Base-by-base conservation (phyloP, 2,329 filamentous ascomycete genomes). In the Pleomassaria siparia region DNA sequence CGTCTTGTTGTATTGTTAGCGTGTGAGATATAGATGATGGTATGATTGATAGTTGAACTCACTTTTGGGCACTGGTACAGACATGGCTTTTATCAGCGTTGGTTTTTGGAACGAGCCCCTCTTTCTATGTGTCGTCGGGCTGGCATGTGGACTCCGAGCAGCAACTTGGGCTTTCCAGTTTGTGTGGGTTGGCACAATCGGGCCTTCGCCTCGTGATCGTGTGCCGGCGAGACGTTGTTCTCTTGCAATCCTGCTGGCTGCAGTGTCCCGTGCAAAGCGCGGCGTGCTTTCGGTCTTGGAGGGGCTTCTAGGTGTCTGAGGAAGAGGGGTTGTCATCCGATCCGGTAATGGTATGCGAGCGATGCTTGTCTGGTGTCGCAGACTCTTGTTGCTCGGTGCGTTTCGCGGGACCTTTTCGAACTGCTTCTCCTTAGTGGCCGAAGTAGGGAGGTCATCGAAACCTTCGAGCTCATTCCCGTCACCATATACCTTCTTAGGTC, bases 371-470 rank as follows among this genome's bases (percentile, higher is more conserved):
- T 76, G 78, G 50, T 72, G 74, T 33, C 78, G 74, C 30, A 82
- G 63, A 28, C 82, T 80, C 70, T 86, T 90, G 21, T 87, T 83
- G 36, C 80, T 82, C 16, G 86, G 85, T 44, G 82, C 80, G 39
- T 81, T 83, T 30, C 86, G 76, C 2, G 94, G 91, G 59, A 88
- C 84, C 69, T 91, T 95, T 52, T 91, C 78, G 63, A 84, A 99
- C 60, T 84, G 88, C 53, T 85, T 90, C 72, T 99, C 94, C 12
- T 84, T 81, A 50, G 87, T 83, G 11, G 81, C 84, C 13, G 91
- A 96, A 0, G 91, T 97, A 1, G 92, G 92, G 46, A 99, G 76
- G 71, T 99, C 94, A 67, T 99, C 94, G 67, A 99, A 97, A 2
- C 82, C 85, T 58, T 97, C 92, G 26, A 99, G 79, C 71, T 99